phyloP scores from a whole-genome alignment of 352 stramenopile genomes.

The Phytopythium kandeliae region DNA sequence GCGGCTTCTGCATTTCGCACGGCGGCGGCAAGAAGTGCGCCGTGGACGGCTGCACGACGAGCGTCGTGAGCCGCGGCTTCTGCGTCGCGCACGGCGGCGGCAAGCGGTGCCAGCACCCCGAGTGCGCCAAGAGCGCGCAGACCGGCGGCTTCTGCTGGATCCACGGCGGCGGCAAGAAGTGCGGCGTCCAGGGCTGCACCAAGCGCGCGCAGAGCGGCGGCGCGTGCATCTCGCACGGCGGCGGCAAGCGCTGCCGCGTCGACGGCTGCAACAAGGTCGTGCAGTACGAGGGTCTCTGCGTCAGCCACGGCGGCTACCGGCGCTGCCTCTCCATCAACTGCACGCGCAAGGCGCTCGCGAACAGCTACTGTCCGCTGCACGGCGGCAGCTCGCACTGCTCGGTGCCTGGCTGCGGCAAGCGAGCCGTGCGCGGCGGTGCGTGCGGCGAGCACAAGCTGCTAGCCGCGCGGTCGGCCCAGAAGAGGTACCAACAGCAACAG shows the following conservation, averaged over 20 bases:
- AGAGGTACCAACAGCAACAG: slow-evolving; percentile 1
- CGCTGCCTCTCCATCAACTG: slow-evolving; percentile 44
- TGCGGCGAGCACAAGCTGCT: slow-evolving; percentile 29
- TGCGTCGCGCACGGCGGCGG: slow-evolving; percentile 60
- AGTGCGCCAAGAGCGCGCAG: slow-evolving; percentile 31
- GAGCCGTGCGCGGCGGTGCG: slow-evolving; percentile 26
- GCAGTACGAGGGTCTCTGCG: slow-evolving; percentile 55
- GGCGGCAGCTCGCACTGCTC: slow-evolving; percentile 35
- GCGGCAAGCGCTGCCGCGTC: slow-evolving; percentile 42
- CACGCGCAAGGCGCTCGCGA: slow-evolving; percentile 35
- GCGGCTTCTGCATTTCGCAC: slow-evolving; percentile 48
- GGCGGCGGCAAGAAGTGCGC: slow-evolving; percentile 48
- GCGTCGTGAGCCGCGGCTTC: slow-evolving; percentile 46
- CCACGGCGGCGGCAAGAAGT: slow-evolving; percentile 61
- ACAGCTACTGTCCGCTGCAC: slow-evolving; percentile 38
- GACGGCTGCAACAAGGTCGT: slow-evolving; percentile 58
- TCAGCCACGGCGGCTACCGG: slow-evolving; percentile 47
- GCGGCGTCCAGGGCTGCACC: slow-evolving; percentile 33
- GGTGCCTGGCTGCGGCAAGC: slow-evolving; percentile 23
- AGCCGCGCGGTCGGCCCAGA: background rate
- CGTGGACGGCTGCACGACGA: slow-evolving; percentile 42
- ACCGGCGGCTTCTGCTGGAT: slow-evolving; percentile 40
- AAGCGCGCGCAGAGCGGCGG: slow-evolving; percentile 52
- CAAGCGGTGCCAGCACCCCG: slow-evolving; percentile 31
- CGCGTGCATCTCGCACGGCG: slow-evolving; percentile 48